Evolutionary conservation across 2,329 filamentous ascomycete species (phyloP), one percentile per base, ranked within the genome.

Genomic region (Colletotrichum lupini): DNA sequence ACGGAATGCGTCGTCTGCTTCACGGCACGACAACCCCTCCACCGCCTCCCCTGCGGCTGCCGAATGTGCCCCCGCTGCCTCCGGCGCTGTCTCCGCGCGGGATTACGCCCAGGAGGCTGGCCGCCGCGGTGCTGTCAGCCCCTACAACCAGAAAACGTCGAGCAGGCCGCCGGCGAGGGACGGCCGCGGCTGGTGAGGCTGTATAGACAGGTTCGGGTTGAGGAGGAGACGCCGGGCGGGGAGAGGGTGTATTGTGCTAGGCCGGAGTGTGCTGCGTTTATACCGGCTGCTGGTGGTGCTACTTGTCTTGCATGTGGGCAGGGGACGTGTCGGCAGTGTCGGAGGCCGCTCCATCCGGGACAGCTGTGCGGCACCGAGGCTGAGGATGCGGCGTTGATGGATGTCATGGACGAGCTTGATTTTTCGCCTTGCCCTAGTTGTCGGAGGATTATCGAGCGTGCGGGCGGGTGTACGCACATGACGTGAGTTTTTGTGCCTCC

Each of bases 381-480:
- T 12, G 75, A 76, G 30, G 69, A 76, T 22, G 69, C 76, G 46
- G 49, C 64, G 62, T 35, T 76, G 3, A 82, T 90, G 12, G 82
- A 85, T 56, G 80, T 89, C 68, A 89, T 87, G 8, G 85, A 87
- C 71, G 82, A 86, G 53, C 79, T 87, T 59, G 87, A 87, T 19
- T 90, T 89, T 87, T 85, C 89, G 74, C 83, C 85, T 32, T 92
- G 89, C 77, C 87, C 87, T 73, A 85, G 82, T 59, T 92, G 90
- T 78, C 84, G 83, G 68, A 83, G 87, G 37, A 83, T 91, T 80
- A 88, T 92, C 28, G 90, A 92, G 79, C 81, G 91, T 12, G 88
- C 88, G 73, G 89, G 90, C 79, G 90, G 90, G 30, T 92, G 90
- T 80, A 91, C 92, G 78, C 90, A 92, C 77, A 92, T 92, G 87